Conservation (phyloP, 306 rosid genomes). For the Pyrus betulifolia region DNA sequence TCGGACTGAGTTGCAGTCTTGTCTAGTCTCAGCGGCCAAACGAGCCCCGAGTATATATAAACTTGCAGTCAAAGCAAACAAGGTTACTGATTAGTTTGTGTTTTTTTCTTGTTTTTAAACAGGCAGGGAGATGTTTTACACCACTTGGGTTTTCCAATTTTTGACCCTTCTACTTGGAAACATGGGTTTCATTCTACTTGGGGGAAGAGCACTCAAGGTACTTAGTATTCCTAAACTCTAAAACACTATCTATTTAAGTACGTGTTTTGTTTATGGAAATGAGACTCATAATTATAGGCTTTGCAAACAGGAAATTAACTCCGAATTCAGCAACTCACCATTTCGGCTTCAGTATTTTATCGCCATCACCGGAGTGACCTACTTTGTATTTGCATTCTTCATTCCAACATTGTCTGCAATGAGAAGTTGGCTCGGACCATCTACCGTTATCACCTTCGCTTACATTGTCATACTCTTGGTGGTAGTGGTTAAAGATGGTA, state of each 20-base stretch:
- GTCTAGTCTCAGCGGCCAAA: too few species aligned
- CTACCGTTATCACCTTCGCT: constrained; percentile 29
- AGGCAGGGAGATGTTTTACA: constrained; percentile 40
- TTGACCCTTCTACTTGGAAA: constrained; percentile 44
- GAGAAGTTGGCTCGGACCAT: constrained; percentile 40
- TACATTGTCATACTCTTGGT: constrained; percentile 25
- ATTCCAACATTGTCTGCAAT: constrained; percentile 52
- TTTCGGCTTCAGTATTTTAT: constrained; percentile 51
- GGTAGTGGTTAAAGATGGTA: constrained; percentile 39
- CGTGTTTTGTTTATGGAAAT: neutral
- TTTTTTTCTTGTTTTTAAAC: neutral
- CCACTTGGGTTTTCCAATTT: constrained; percentile 49
- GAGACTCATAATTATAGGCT: neutral
- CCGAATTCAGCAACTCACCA: constrained; percentile 38
- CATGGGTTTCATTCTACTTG: constrained; percentile 54
- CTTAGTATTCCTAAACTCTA: neutral
- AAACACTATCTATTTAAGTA: neutral
- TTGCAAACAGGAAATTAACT: constrained; percentile 36
- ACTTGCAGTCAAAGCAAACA: neutral
- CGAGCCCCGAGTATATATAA: too few species aligned
- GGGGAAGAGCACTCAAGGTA: constrained; percentile 59
- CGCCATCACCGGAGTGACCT: constrained; percentile 36
- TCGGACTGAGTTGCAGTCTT: too few species aligned
- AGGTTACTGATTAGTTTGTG: neutral
- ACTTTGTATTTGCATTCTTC: constrained; percentile 33